A percentile compares a stretch with the other conserved stretches of the same genome.
phyloP scores from a whole-genome alignment of 805 yeast species.

The fission yeast (Schizosaccharomyces pombe) region DNA sequence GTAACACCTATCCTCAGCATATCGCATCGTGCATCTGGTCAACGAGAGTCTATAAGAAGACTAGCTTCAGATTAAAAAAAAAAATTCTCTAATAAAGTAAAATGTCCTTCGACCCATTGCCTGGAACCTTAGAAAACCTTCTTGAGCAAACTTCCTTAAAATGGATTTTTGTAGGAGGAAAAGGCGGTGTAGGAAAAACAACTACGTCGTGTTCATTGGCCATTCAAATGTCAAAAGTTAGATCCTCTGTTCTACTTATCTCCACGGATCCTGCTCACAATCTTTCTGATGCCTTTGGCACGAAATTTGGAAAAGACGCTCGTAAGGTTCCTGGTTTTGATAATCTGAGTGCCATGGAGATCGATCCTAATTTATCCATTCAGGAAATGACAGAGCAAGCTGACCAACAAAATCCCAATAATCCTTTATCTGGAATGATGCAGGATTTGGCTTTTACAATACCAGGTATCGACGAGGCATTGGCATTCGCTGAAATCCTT shows the following conservation, averaged over 20 bases:
- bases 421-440: conserved; percentile 36
- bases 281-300: conserved; percentile 92
- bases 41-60: too few relatives aligned
- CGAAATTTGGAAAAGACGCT: conserved; percentile 92
- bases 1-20: neutral
- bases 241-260: conserved; percentile 68
- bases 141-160: conserved; percentile 32
- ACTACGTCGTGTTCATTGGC: conserved; percentile 92
- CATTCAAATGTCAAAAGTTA: conserved; percentile 65
- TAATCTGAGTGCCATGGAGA: conserved; percentile 91
- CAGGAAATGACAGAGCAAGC: conserved; percentile 53
- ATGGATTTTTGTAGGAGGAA: conserved; percentile 98
- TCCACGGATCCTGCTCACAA: conserved; percentile 98
- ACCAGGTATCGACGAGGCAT: conserved; percentile 96
- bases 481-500: conserved; percentile 92
- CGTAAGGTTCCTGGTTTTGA: conserved; percentile 71
- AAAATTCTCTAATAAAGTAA: neutral
- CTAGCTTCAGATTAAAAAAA: neutral
- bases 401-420: conserved; percentile 10
- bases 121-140: conserved; percentile 18
- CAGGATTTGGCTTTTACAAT: conserved; percentile 81
- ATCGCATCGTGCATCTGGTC: neutral
- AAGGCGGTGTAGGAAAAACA: conserved; percentile 98
- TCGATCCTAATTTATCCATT: conserved; percentile 84
- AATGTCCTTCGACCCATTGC: conserved; percentile 1